A percentile compares a stretch with the other conserved stretches of the same genome.
Conservation (phyloP, 768 basidiomycete species). For the Boletus rubropictus region DNA sequence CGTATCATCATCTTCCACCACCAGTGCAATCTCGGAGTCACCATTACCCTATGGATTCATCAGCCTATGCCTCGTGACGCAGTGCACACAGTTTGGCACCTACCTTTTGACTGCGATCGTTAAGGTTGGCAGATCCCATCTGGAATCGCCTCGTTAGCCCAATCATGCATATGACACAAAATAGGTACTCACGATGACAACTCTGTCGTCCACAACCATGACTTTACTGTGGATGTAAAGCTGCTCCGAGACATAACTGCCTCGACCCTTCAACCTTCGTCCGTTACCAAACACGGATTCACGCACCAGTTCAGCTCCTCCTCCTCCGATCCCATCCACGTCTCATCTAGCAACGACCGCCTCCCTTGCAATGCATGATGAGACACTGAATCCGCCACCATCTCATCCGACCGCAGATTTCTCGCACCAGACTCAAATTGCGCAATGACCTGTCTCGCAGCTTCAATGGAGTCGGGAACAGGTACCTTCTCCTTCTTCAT, state of each 20-base stretch:
- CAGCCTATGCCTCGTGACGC: constrained; percentile 1
- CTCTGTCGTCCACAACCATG: constrained; percentile 91
- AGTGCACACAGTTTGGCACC: background rate
- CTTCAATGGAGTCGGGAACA: constrained; percentile 61
- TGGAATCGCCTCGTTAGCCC: constrained; percentile 24
- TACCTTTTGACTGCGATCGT: constrained; percentile 80
- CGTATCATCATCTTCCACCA: constrained; percentile 84
- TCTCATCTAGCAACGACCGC: constrained; percentile 62
- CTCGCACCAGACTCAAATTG: constrained; percentile 66
- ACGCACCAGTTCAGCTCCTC: constrained; percentile 80
- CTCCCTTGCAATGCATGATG: constrained; percentile 72
- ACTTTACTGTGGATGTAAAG: constrained; percentile 83
- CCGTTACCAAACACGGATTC: constrained; percentile 1
- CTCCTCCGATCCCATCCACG: constrained; percentile 77
- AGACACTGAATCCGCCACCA: constrained; percentile 69
- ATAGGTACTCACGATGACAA: constrained; percentile 66
- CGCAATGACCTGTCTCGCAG: constrained; percentile 62
- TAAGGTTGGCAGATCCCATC: constrained; percentile 94
- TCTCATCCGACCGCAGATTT: constrained; percentile 49
- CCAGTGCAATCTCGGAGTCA: constrained; percentile 90
- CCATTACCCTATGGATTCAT: constrained; percentile 65
- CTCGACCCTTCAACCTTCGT: constrained; percentile 7
- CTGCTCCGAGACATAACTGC: constrained; percentile 72
- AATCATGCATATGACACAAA: background rate
- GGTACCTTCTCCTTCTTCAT: constrained; percentile 56